Evolutionary conservation across 768 basidiomycete species (phyloP), one percentile per base, ranked within the genome.

Genomic region (Tulasnella sp.): DNA sequence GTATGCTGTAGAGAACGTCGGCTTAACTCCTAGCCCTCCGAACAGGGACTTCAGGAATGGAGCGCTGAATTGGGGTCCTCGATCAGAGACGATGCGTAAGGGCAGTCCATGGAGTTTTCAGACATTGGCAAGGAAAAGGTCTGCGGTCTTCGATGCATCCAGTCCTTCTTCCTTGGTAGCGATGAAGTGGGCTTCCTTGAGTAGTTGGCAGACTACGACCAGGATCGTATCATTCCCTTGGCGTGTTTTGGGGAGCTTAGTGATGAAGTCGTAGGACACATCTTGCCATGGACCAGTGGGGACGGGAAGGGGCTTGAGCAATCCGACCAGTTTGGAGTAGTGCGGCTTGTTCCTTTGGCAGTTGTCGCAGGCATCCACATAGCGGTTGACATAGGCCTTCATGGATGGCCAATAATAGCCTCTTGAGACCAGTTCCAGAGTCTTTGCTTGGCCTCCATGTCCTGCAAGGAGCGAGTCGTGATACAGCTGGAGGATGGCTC

Each of bases 61-160:
- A 1, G 42, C 42, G 42, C 9, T 42, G 42, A 42, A 42, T 42
- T 42, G 42, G 7, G 42, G 7, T 1, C 42, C 42, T 42, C 42
- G 42, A 42, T 42, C 42, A 1, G 42, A 42, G 13, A 78, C 15
- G 40, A 39, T 78, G 2, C 39, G 29, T 35, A 23, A 10, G 6
- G 78, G 78, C 0, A 78, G 18, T 29, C 78, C 78, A 61, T 78
- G 75, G 15, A 51, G 51, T 26, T 77, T 77, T 77, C 84, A 87
- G 35, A 87, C 81, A 32, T 83, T 81, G 26, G 84, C 80, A 11
- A 86, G 83, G 80, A 86, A 87, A 1, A 87, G 70, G 84, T 78
- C 81, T 48, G 84, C 80, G 9, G 79, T 81, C 26, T 84, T 79
- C 42, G 79, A 75, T 71, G 82, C 81, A 0, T 86, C 85, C 40